phyloP scores from a whole-genome alignment of 768 basidiomycete species.

The Lactarius sp. region DNA sequence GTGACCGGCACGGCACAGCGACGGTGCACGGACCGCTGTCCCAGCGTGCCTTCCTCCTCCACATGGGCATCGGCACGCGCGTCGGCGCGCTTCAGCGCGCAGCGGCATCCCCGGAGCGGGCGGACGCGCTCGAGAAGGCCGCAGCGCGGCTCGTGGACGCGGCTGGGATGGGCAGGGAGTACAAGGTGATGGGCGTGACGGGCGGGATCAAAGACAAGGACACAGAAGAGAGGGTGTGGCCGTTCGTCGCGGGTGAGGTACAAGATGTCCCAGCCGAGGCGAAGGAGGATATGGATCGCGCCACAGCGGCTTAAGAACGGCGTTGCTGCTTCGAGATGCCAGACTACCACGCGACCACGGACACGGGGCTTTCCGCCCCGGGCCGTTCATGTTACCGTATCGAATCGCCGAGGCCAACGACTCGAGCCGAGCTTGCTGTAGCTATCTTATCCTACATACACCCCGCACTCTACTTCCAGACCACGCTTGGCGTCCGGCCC shows the following conservation, averaged over 20 bases:
- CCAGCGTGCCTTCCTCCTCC: slow-evolving; percentile 72
- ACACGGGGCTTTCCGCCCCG: too few relatives aligned
- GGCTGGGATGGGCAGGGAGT: slow-evolving; percentile 83
- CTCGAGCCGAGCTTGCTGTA: too few relatives aligned
- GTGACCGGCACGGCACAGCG: slow-evolving; percentile 30
- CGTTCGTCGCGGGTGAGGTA: slow-evolving; percentile 13
- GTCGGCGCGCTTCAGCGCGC: slow-evolving; percentile 54
- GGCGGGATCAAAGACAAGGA: not conserved
- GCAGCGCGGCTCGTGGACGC: slow-evolving; percentile 72
- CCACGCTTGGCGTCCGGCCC: too few relatives aligned
- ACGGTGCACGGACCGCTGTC: slow-evolving; percentile 60
- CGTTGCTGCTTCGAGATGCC: not conserved
- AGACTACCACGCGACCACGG: too few relatives aligned
- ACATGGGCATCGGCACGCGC: slow-evolving; percentile 70
- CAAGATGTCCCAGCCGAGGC: not conserved
- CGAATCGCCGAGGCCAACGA: too few relatives aligned
- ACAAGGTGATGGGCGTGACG: slow-evolving; percentile 68
- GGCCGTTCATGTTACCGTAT: too few relatives aligned
- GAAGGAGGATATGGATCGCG: not conserved
- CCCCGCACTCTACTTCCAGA: too few relatives aligned
- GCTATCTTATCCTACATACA: too few relatives aligned
- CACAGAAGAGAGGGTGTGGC: slow-evolving; percentile 30
- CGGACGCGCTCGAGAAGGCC: slow-evolving; percentile 49
- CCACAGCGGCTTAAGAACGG: not conserved
- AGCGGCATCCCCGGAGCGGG: slow-evolving; percentile 46